Conservation (phyloP, 208 protist species). For the Trypanosoma caninum region DNA sequence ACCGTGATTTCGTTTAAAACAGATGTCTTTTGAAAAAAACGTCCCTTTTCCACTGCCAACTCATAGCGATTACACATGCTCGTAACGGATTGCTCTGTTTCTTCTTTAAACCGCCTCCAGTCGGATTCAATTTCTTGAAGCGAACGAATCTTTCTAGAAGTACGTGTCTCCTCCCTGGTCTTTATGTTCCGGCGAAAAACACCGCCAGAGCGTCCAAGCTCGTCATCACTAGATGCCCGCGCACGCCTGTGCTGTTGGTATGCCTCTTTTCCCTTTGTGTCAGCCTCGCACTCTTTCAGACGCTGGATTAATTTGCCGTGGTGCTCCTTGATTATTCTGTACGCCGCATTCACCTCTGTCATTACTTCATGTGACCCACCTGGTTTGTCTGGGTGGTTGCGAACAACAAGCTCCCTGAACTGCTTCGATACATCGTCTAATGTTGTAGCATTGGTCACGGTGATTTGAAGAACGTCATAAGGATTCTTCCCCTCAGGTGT, state of each 20-base stretch:
- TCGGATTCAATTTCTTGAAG: slow-evolving; percentile 72
- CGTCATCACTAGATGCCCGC: slow-evolving; percentile 59
- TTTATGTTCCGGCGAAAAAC: slow-evolving; percentile 61
- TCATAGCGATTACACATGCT: slow-evolving; percentile 90
- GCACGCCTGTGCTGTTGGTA: slow-evolving; percentile 70
- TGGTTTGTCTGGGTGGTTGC: slow-evolving; percentile 87
- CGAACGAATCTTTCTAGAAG: slow-evolving; percentile 33
- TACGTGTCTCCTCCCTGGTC: slow-evolving; percentile 27
- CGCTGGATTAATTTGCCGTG: slow-evolving; percentile 65
- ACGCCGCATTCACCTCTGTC: slow-evolving; percentile 85
- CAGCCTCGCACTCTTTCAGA: slow-evolving; percentile 60
- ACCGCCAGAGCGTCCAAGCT: slow-evolving; percentile 73
- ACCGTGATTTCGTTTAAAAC: slow-evolving; percentile 84
- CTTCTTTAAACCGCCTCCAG: slow-evolving; percentile 62
- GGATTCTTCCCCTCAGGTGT: slow-evolving; percentile 86
- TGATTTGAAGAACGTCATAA: slow-evolving; percentile 88
- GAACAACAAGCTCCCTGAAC: slow-evolving; percentile 79
- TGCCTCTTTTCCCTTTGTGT: slow-evolving; percentile 42
- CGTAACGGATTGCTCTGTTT: slow-evolving; percentile 66
- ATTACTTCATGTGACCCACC: slow-evolving; percentile 88
- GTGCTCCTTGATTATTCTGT: slow-evolving; percentile 88
- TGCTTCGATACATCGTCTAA: slow-evolving; percentile 85
- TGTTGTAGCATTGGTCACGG: slow-evolving; percentile 61
- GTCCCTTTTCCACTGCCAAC: slow-evolving; percentile 76
- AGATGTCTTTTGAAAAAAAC: slow-evolving; percentile 82